Evolutionary conservation across 2,329 filamentous ascomycete species (phyloP), one percentile per base, ranked within the genome.

Genomic region (Talaromyces sp.): DNA sequence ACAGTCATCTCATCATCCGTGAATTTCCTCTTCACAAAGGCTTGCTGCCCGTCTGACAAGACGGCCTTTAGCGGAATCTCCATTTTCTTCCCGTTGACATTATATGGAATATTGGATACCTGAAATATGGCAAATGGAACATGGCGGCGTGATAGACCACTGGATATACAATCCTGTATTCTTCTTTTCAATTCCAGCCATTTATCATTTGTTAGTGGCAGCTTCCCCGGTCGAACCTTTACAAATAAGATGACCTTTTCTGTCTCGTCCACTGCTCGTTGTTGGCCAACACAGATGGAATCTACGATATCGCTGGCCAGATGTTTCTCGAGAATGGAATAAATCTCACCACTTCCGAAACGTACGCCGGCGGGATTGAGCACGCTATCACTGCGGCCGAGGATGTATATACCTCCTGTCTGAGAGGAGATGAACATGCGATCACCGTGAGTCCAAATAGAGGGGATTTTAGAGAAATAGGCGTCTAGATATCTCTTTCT

Each of bases 351-450:
- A 11, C 70, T 75, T 21, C 79, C 79, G 58, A 81, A 81, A 27
- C 79, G 75, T 59, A 81, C 77, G 7, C 79, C 79, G 13, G 73
- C 75, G 1, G 79, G 79, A 62, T 81, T 81, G 21, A 81, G 68
- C 1, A 80, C 78, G 7, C 78, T 78, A 62, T 81, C 79, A 59
- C 74, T 27, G n/a, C 58, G 58, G 21, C 58, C 58, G 10, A 56
- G 52, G 7, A 56, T 49, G 9, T 35, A 27, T 19, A 58, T 31
- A 29, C 32, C 50, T 9, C 35, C 26, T 10, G 57, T 58, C 13
- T 46, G 35, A 46, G 57, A 50, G 13, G 27, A 32, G 10, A 54
- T 38, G 13, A 4, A 32, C 32, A 58, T 74, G 29, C 14, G 26
- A 50, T 21, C 54, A 35, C 17, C 35, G 17, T 63, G 24, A 63